Conservation (phyloP, 805 yeast genomes). For the Kuraishia borneana region DNA sequence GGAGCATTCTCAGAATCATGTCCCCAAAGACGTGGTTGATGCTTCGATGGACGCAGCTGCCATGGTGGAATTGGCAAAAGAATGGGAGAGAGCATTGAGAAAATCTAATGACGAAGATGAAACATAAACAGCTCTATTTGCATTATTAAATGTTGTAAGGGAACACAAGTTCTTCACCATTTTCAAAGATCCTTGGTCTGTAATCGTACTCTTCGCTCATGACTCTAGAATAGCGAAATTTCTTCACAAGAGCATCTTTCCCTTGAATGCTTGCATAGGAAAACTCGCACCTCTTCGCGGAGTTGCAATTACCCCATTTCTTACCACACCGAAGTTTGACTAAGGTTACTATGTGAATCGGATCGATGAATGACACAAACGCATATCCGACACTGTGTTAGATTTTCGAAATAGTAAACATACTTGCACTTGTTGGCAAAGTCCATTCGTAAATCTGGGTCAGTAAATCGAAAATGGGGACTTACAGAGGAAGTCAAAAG, state of each 20-base stretch:
- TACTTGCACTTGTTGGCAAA: conserved; percentile 38
- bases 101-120: conserved; percentile 7
- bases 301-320: conserved; percentile 34
- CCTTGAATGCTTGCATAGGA: conserved; percentile 45
- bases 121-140: neutral
- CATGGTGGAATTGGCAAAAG: conserved; percentile 55
- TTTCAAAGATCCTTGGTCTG: conserved; percentile 32
- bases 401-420: conserved; percentile 2
- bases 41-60: conserved; percentile 62
- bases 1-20: conserved; percentile 83
- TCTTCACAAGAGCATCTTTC: conserved; percentile 27
- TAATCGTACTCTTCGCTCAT: conserved; percentile 31
- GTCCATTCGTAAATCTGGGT: conserved; percentile 36
- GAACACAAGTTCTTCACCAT: conserved; percentile 31
- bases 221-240: conserved; percentile 37
- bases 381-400: conserved; percentile 36
- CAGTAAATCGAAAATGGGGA: conserved; percentile 2
- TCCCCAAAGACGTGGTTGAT: conserved; percentile 84
- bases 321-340: conserved; percentile 34
- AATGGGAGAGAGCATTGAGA: conserved; percentile 31
- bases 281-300: conserved; percentile 38
- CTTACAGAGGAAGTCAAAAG: conserved; percentile 28
- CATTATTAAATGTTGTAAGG: too few species aligned
- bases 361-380: conserved; percentile 34
- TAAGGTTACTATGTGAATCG: conserved; percentile 31